Conservation (phyloP, 345 rosid genomes). For the Streptanthus diversifolius region DNA sequence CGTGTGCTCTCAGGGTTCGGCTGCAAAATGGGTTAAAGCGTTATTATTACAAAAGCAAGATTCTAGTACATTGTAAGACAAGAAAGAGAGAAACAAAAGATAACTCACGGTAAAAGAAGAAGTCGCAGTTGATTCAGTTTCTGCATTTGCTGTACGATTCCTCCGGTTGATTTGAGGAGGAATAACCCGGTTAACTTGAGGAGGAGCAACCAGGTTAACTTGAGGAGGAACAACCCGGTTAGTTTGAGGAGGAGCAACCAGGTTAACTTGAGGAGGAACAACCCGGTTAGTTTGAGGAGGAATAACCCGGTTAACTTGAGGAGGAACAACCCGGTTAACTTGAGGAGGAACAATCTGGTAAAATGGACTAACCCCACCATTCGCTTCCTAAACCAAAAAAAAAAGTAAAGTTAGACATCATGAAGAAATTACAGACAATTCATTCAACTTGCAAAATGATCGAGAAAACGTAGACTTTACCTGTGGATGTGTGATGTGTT, state of each 20-base stretch:
- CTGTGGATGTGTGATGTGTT: conserved; percentile 4
- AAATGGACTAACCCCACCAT: neutral
- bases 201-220: neutral
- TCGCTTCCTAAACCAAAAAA: neutral
- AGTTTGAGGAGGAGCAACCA: neutral
- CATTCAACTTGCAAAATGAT: neutral
- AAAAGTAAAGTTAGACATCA: neutral
- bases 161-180: neutral
- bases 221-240: neutral
- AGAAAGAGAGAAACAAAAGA: neutral
- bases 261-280: neutral
- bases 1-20: neutral
- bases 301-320: neutral
- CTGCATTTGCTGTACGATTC: neutral
- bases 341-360: neutral
- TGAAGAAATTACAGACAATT: neutral
- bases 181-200: neutral
- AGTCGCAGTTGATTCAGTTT: conserved; percentile 20
- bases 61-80: neutral
- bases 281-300: neutral
- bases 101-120: conserved; percentile 18
- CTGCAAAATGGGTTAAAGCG: neutral
- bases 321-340: neutral
- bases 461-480: neutral
- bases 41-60: neutral